Conservation (phyloP, 371 early-diverging fungal genomes). For the Saksenaea oblongispora region DNA sequence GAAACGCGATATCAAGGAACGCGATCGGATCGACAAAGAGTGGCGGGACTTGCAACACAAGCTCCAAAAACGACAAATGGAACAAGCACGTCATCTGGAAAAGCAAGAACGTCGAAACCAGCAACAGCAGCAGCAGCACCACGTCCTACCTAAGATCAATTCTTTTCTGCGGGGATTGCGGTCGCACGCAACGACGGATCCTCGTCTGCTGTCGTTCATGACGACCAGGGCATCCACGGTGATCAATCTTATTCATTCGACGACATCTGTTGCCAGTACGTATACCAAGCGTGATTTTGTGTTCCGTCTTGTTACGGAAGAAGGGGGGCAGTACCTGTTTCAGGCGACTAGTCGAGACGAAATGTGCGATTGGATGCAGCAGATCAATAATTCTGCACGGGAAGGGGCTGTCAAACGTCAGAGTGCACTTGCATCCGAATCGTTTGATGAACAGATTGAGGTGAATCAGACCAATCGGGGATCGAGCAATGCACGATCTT, state of each 20-base stretch:
- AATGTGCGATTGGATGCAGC: slow-evolving; percentile 77
- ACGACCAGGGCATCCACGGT: slow-evolving; percentile 69
- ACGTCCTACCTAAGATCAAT: slow-evolving; percentile 41
- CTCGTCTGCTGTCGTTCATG: slow-evolving; percentile 2
- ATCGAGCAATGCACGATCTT: slow-evolving; percentile 12
- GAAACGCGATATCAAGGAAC: slow-evolving; percentile 71
- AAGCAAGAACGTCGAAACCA: slow-evolving; percentile 45
- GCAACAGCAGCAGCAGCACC: slow-evolving; percentile 14
- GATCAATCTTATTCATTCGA: slow-evolving; percentile 80
- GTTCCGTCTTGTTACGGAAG: slow-evolving; percentile 82
- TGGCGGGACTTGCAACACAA: slow-evolving; percentile 66
- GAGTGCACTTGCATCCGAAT: slow-evolving; percentile 43
- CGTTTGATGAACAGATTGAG: slow-evolving; percentile 8
- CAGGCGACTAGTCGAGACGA: slow-evolving; percentile 73
- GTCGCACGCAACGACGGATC: slow-evolving; percentile 19
- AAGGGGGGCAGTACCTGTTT: slow-evolving; percentile 78
- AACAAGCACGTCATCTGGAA: slow-evolving; percentile 67
- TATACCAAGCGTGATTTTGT: slow-evolving; percentile 77
- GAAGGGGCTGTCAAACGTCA: slow-evolving; percentile 75
- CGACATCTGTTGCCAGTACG: slow-evolving; percentile 69
- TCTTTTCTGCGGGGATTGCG: slow-evolving; percentile 36
- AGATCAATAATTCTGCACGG: slow-evolving; percentile 73
- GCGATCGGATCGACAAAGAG: slow-evolving; percentile 70
- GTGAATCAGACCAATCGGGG: slow-evolving; percentile 2
- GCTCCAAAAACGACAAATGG: slow-evolving; percentile 69